These are phyloP conservation scores for Toxicodendron radicans DNA, from an alignment of 345 rosid species.

Conservation along the genomic window DNA sequence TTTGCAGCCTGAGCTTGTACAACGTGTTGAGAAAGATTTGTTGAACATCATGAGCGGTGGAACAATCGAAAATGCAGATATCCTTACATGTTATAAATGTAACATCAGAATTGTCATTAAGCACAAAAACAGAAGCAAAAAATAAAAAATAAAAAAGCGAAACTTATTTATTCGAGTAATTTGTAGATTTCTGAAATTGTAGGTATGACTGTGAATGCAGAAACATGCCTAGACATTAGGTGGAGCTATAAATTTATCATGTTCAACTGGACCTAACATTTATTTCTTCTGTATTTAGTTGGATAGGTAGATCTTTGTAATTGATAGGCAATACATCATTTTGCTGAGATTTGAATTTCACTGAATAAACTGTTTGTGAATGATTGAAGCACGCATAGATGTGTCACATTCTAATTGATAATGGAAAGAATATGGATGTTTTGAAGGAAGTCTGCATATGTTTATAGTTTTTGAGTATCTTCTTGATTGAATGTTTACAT, in stretches of 20 bases:
- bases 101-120: background rate
- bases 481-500: slow-evolving; percentile 8
- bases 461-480: background rate
- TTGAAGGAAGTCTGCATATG: background rate
- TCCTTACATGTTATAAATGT: slow-evolving; percentile 37
- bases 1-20: slow-evolving; percentile 97
- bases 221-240: background rate
- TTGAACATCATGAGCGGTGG: slow-evolving; percentile 89
- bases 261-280: background rate
- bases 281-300: background rate
- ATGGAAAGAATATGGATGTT: background rate
- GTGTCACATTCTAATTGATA: background rate
- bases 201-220: background rate
- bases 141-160: no score
- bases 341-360: background rate
- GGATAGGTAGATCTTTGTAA: background rate
- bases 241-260: background rate
- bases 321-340: background rate
- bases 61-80: slow-evolving; percentile 73
- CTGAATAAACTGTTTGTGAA: background rate
- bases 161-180: background rate
- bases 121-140: no score
- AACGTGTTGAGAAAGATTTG: slow-evolving; percentile 82
- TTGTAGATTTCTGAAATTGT: background rate
- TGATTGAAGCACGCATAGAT: background rate